Evolutionary conservation across 345 rosid genomes (phyloP).

Genomic region (Acer saccharum): DNA sequence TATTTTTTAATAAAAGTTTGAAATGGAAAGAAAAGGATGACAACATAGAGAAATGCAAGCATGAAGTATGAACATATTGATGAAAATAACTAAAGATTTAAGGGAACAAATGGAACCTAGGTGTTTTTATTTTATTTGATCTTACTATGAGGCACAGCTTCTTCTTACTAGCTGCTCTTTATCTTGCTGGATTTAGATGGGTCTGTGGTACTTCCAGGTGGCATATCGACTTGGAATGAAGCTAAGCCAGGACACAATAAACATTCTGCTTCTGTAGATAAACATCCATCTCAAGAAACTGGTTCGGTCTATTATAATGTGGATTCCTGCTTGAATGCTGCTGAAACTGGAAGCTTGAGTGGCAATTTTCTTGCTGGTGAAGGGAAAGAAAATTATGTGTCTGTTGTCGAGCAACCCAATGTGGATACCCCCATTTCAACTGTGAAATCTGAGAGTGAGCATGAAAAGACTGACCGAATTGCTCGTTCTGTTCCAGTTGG

Average conservation of each 20-base stretch:
- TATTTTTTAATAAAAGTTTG: background rate
- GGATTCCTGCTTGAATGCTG: constrained; percentile 21
- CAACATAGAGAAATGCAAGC: background rate
- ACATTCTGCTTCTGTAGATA: constrained; percentile 28
- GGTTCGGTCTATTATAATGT: constrained; percentile 25
- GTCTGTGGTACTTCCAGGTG: constrained; percentile 33
- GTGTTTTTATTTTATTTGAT: background rate
- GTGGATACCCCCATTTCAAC: constrained; percentile 26
- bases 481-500: constrained; percentile 66
- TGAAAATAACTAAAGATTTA: background rate
- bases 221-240: constrained; percentile 39
- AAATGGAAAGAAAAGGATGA: background rate
- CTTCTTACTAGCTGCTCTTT: background rate
- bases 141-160: background rate
- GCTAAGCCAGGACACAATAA: constrained; percentile 16
- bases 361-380: constrained; percentile 27
- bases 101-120: background rate
- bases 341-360: constrained; percentile 27
- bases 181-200: constrained; percentile 43
- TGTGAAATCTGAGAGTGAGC: constrained; percentile 32
- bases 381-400: constrained; percentile 22
- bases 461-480: constrained; percentile 44
- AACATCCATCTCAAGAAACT: constrained; percentile 26
- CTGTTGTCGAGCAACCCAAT: constrained; percentile 29
- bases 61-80: background rate